Evolutionary conservation across 2,329 filamentous ascomycete species (phyloP).

Genomic region (Xylaria polymorpha): DNA sequence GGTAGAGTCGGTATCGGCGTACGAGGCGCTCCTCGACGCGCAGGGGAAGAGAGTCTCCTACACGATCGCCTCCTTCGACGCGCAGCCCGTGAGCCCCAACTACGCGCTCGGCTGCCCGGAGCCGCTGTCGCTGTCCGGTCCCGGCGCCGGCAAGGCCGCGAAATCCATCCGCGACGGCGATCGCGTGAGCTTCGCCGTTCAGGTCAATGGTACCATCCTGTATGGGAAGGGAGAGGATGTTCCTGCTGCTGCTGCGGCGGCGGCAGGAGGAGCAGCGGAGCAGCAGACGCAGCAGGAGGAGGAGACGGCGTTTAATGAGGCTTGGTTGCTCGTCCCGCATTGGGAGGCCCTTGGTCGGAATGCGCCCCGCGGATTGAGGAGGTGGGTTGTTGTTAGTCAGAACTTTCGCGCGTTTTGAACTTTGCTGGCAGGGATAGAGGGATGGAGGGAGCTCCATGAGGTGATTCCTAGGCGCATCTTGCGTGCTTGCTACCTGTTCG

Average conservation of each 20-base stretch:
- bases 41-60: slow-evolving; percentile 67
- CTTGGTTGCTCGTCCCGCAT: slow-evolving; percentile 83
- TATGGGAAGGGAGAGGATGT: slow-evolving; percentile 52
- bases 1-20: slow-evolving; percentile 67
- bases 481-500: not conserved
- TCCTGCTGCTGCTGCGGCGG: not conserved
- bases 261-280: not conserved
- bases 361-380: slow-evolving; percentile 63
- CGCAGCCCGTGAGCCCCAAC: slow-evolving; percentile 79
- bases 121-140: slow-evolving; percentile 42
- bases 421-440: too few species aligned
- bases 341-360: slow-evolving; percentile 68
- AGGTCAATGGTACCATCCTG: slow-evolving; percentile 61
- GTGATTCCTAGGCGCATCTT: not conserved
- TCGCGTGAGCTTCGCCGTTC: slow-evolving; percentile 76
- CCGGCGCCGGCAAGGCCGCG: slow-evolving; percentile 15
- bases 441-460: too few species aligned
- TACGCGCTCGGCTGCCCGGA: slow-evolving; percentile 69
- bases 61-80: slow-evolving; percentile 80
- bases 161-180: slow-evolving; percentile 57
- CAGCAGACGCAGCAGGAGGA: slow-evolving; percentile 61
- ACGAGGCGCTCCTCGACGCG: slow-evolving; percentile 74
- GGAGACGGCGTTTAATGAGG: slow-evolving; percentile 80
- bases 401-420: slow-evolving; percentile 70
- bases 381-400: slow-evolving; percentile 77